A percentile compares a stretch with the other conserved stretches of the same genome.
phyloP scores from a whole-genome alignment of 495 filamentous ascomycete species.

The Talaromyces trachyspermus region DNA sequence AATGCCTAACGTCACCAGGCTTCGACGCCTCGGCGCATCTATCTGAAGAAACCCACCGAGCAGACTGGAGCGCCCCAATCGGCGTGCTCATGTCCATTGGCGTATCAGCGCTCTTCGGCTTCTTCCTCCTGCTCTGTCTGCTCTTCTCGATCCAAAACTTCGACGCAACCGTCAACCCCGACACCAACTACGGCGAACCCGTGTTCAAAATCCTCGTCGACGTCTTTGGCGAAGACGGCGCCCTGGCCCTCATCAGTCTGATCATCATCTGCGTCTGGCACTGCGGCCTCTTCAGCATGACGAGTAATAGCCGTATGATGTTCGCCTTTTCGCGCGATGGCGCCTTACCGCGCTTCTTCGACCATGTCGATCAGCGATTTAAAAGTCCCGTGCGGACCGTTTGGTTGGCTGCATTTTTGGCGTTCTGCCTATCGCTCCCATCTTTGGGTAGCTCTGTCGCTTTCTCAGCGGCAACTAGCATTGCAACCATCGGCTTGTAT shows the following conservation, averaged over 20 bases:
- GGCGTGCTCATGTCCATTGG: slow-evolving; percentile 54
- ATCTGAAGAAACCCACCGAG: slow-evolving; percentile 51
- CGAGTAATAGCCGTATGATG: slow-evolving; percentile 58
- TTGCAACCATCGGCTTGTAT: slow-evolving; percentile 59
- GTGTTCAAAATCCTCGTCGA: slow-evolving; percentile 53
- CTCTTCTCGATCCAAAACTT: slow-evolving; percentile 56
- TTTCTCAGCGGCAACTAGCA: slow-evolving; percentile 53
- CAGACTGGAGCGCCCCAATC: slow-evolving; percentile 53
- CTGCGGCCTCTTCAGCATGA: slow-evolving; percentile 51
- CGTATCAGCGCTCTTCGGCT: slow-evolving; percentile 52
- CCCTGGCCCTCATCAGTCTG: slow-evolving; percentile 48
- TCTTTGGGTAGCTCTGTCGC: slow-evolving; percentile 54
- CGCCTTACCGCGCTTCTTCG: slow-evolving; percentile 32
- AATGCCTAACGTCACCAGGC: slow-evolving; percentile 18
- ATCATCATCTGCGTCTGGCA: slow-evolving; percentile 57
- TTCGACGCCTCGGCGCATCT: slow-evolving; percentile 55
- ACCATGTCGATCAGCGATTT: slow-evolving; percentile 21
- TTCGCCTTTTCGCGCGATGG: slow-evolving; percentile 51
- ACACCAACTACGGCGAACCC: slow-evolving; percentile 37
- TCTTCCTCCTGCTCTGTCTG: slow-evolving; percentile 52
- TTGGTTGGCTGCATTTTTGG: slow-evolving; percentile 47
- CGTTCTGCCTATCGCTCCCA: slow-evolving; percentile 53
- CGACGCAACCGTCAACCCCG: slow-evolving; percentile 25
- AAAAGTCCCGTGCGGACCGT: slow-evolving; percentile 40
- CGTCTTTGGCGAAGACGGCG: slow-evolving; percentile 46